phyloP scores from a whole-genome alignment of 768 basidiomycete species.

The Russula brevipes region DNA sequence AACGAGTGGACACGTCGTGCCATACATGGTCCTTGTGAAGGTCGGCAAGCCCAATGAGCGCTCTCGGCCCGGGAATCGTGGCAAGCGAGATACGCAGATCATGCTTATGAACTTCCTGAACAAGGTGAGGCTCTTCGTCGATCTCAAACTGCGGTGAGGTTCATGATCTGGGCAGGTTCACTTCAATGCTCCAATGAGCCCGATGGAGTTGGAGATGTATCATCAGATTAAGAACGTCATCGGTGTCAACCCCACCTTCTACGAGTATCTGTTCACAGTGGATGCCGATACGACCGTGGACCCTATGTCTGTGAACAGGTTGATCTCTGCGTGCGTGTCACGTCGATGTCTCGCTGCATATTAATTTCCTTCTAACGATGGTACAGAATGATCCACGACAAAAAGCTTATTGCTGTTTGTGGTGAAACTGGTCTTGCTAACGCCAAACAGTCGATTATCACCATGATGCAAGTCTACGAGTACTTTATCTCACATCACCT shows the following conservation, averaged over 20 bases:
- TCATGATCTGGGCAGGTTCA: conserved; percentile 61
- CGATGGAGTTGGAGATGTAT: conserved; percentile 95
- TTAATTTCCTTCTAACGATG: background rate
- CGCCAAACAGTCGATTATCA: conserved; percentile 89
- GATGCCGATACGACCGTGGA: conserved; percentile 96
- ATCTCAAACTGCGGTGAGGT: background rate
- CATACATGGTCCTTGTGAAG: conserved; percentile 89
- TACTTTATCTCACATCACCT: conserved; percentile 99
- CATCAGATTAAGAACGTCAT: conserved; percentile 99
- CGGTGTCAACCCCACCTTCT: conserved; percentile 97
- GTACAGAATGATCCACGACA: conserved; percentile 91
- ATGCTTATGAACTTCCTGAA: conserved; percentile 96
- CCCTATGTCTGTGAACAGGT: conserved; percentile 77
- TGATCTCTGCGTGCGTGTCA: conserved; percentile 82
- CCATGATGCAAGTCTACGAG: conserved; percentile 99
- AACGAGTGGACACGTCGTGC: conserved; percentile 90
- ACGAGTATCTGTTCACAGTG: conserved; percentile 91
- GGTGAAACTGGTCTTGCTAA: conserved; percentile 94
- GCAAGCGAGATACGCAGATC: conserved; percentile 98
- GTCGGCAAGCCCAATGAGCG: conserved; percentile 94
- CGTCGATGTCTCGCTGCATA: background rate
- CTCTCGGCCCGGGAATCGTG: conserved; percentile 90
- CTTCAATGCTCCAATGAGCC: conserved; percentile 94
- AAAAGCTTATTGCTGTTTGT: conserved; percentile 88
- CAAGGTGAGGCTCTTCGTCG: conserved; percentile 49